Evolutionary conservation across 2,329 filamentous ascomycete species (phyloP), one percentile per base, ranked within the genome.

Genomic region (Colletotrichum lindemuthianum): DNA sequence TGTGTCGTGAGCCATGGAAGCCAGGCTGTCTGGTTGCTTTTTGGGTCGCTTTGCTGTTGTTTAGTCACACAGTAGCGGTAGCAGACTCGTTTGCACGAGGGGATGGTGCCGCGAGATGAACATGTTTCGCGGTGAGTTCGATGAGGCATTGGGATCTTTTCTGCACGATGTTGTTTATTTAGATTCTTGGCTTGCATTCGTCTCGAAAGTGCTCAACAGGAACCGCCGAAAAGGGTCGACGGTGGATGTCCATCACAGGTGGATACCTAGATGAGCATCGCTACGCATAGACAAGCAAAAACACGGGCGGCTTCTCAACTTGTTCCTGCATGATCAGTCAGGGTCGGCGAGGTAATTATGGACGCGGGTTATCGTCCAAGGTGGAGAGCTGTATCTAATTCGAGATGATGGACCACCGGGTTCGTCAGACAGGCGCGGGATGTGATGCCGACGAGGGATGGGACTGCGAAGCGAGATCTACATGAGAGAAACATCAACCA

Each of bases 401-500:
- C 58, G 32, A 63, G 58, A 57, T 63, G 63, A 65, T 57, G 63
- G 51, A 59, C 51, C 58, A 61, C 63, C 41, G 58, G 58, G 58
- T 52, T 65, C 45, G 51, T 43, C 51, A 48, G 47, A 52, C 45
- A 56, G 36, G 36, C 41, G 58, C 47, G 59, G 59, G 52, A 65
- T 24, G 24, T 24, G 24, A 24, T 65, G 32, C 49, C 45, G 43
- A 45, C 57, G 49, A 54, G 50, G 50, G 56, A 13, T 47, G n/a
- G 32, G 49, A 37, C 41, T 39, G 51, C 52, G 63, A 63, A 57
- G 47, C 58, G 63, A 57, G 47, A 63, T 65, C 51, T 57, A 51
- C 41, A 32, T 45, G 45, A 43, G 40, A 48, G 47, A 51, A 24
- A 24, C 24, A 24, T 24, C 24, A 24, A 61, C 63, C 52, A 52